Conservation (phyloP, 768 basidiomycete genomes). For the Mycena latifolia region DNA sequence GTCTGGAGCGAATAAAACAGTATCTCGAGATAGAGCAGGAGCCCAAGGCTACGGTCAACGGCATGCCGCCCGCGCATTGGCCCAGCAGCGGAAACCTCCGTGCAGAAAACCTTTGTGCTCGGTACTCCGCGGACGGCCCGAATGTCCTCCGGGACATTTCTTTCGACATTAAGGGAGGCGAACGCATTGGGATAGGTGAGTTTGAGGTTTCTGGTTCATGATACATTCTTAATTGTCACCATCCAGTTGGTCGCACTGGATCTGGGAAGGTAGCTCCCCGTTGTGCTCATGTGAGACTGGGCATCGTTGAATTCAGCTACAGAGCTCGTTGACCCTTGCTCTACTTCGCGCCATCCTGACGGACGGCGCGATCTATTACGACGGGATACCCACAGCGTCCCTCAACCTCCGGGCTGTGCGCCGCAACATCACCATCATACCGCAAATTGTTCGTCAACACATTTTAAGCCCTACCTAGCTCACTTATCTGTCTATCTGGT, state of each 20-base stretch:
- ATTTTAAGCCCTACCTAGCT: constrained; percentile 46
- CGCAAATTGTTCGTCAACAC: constrained; percentile 41
- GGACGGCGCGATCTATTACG: constrained; percentile 55
- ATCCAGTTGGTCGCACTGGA: constrained; percentile 61
- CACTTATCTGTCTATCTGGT: background rate
- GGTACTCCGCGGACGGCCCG: constrained; percentile 70
- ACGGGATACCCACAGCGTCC: constrained; percentile 50
- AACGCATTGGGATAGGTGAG: constrained; percentile 39
- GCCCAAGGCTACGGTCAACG: constrained; percentile 50
- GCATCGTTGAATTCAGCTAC: constrained; percentile 33
- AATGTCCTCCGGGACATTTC: constrained; percentile 39
- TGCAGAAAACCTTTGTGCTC: constrained; percentile 66
- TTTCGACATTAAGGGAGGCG: constrained; percentile 56
- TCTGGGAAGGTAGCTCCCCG: constrained; percentile 44
- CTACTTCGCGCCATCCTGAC: constrained; percentile 58
- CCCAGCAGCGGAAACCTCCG: constrained; percentile 68
- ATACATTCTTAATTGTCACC: background rate
- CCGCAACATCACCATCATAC: constrained; percentile 58
- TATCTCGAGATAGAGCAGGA: constrained; percentile 75
- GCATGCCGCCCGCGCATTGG: constrained; percentile 75
- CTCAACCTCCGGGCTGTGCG: constrained; percentile 61
- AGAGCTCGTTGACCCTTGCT: constrained; percentile 47
- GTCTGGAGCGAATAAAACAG: constrained; percentile 77
- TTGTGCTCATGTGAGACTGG: constrained; percentile 50
- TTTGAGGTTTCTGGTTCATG: background rate